Evolutionary conservation across 169 alveolate genomes (phyloP).

Genomic region (Cryptosporidium baileyi): DNA sequence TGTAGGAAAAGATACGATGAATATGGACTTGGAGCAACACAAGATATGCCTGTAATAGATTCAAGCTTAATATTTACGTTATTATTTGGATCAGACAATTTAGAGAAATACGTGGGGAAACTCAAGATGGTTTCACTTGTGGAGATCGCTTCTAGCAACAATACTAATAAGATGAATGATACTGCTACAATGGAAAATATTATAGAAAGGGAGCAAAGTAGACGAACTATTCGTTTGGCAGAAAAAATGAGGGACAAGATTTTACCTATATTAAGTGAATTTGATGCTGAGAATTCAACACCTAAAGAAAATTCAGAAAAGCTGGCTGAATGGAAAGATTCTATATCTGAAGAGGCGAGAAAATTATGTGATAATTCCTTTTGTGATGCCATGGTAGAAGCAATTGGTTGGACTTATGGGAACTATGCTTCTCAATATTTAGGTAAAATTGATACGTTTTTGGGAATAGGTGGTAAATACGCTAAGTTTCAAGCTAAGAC

Average conservation of each 20-base stretch:
- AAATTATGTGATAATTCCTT: slow-evolving; percentile 84
- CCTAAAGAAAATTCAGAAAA: slow-evolving; percentile 70
- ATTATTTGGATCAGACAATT: slow-evolving; percentile 87
- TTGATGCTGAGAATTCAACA: slow-evolving; percentile 57
- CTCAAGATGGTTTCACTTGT: slow-evolving; percentile 83
- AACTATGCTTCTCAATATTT: slow-evolving; percentile 86
- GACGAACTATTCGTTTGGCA: slow-evolving; percentile 85
- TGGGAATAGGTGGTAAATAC: slow-evolving; percentile 84
- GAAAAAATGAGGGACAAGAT: slow-evolving; percentile 75
- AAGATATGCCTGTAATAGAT: slow-evolving; percentile 89
- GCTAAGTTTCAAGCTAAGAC: slow-evolving; percentile 84
- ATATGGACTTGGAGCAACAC: slow-evolving; percentile 89
- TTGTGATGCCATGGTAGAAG: slow-evolving; percentile 84
- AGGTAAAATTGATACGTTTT: slow-evolving; percentile 83
- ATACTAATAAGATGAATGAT: neutral
- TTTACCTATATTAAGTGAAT: slow-evolving; percentile 19
- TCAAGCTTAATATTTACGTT: slow-evolving; percentile 84
- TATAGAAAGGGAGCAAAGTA: slow-evolving; percentile 74
- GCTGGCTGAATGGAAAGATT: slow-evolving; percentile 73
- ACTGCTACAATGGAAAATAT: slow-evolving; percentile 15
- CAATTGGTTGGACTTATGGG: slow-evolving; percentile 90
- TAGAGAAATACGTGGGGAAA: slow-evolving; percentile 88
- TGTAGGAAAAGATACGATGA: slow-evolving; percentile 89
- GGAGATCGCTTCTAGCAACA: slow-evolving; percentile 74
- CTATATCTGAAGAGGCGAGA: slow-evolving; percentile 77